Conservation (phyloP, 2,329 filamentous ascomycete species). For the Colletotrichum musae region DNA sequence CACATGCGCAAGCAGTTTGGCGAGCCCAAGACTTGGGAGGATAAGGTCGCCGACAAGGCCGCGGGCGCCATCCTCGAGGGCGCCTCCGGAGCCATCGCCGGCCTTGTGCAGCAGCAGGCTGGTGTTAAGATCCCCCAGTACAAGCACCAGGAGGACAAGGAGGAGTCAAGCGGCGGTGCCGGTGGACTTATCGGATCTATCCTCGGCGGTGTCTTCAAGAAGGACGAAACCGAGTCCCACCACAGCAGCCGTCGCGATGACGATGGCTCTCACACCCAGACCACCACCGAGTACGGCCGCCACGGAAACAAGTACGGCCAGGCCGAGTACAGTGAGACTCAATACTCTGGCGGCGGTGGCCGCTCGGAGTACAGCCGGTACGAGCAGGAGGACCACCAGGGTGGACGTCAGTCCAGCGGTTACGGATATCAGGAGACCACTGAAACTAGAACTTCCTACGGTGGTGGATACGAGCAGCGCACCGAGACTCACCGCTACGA, state of each 20-base stretch:
- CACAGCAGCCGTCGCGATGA: conserved; percentile 67
- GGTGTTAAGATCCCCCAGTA: conserved; percentile 57
- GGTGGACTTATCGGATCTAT: conserved; percentile 80
- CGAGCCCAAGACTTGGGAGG: conserved; percentile 64
- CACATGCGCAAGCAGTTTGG: conserved; percentile 79
- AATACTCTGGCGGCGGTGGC: conserved; percentile 70
- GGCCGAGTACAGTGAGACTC: conserved; percentile 72
- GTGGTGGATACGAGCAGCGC: conserved; percentile 71
- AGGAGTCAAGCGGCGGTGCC: conserved; percentile 73
- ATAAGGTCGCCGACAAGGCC: conserved; percentile 69
- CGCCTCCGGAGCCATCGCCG: conserved; percentile 67
- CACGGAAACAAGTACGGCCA: conserved; percentile 71
- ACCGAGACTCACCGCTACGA: conserved; percentile 67
- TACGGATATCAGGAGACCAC: conserved; percentile 73
- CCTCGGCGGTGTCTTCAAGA: conserved; percentile 73
- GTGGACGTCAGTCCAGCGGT: conserved; percentile 56
- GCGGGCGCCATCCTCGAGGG: conserved; percentile 71
- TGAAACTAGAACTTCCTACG: conserved; percentile 65
- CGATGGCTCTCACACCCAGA: conserved; percentile 74
- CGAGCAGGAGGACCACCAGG: conserved; percentile 66
- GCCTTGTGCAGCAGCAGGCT: conserved; percentile 62
- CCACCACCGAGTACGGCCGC: conserved; percentile 73
- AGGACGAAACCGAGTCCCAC: conserved; percentile 68
- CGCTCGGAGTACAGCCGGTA: conserved; percentile 74
- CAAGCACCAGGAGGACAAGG: conserved; percentile 53